phyloP scores from a whole-genome alignment of 1,284 basidiomycete species.

The Fomitopsis palustris region DNA sequence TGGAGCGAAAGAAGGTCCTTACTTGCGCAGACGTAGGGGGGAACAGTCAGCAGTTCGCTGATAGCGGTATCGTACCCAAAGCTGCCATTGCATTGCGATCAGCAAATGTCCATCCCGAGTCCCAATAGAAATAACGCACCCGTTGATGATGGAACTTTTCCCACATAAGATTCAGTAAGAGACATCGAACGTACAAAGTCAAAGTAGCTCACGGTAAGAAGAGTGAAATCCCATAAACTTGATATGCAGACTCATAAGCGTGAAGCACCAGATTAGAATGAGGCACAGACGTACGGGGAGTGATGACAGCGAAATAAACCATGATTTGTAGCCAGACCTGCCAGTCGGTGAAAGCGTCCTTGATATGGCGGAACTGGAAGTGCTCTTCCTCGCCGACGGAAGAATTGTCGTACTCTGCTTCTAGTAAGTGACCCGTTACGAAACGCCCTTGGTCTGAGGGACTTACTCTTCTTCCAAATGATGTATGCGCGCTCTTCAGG shows the following conservation, averaged over 20 bases:
- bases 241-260: neutral
- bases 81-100: conserved; percentile 31
- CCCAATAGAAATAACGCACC: conserved; percentile 26
- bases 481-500: conserved; percentile 57
- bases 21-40: conserved; percentile 65
- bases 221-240: conserved; percentile 18
- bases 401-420: conserved; percentile 54
- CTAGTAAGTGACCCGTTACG: conserved; percentile 56
- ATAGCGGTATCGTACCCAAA: conserved; percentile 56
- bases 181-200: neutral
- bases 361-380: conserved; percentile 51
- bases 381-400: conserved; percentile 64
- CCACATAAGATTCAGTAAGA: too few species aligned
- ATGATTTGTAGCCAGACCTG: conserved; percentile 31
- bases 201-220: conserved; percentile 20
- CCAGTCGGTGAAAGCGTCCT: conserved; percentile 59
- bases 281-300: conserved; percentile 5
- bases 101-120: too few species aligned
- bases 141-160: conserved; percentile 66
- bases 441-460: conserved; percentile 42
- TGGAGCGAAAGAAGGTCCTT: conserved; percentile 17
- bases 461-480: conserved; percentile 58
- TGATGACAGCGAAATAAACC: conserved; percentile 5
- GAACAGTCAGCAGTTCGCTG: conserved; percentile 67
- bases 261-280: neutral